phyloP scores from a whole-genome alignment of 352 stramenopile species.

The Globisporangium lucens region DNA sequence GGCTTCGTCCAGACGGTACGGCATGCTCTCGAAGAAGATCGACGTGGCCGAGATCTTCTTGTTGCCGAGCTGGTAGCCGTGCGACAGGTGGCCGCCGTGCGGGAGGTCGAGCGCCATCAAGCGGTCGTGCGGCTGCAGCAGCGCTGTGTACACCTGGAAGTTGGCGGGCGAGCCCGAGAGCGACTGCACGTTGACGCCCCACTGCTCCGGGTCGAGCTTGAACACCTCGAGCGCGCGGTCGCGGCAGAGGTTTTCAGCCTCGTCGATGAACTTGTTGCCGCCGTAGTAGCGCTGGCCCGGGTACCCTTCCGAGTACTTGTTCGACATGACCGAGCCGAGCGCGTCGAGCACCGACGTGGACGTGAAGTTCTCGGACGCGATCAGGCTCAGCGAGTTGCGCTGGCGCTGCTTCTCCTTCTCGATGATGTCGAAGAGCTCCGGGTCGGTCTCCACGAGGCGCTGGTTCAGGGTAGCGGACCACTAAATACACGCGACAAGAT shows the following conservation, averaged over 20 bases:
- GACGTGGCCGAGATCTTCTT: slow-evolving; percentile 99
- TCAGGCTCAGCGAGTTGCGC: slow-evolving; percentile 97
- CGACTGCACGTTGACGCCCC: slow-evolving; percentile 97
- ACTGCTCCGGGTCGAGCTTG: slow-evolving; percentile 93
- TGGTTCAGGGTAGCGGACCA: slow-evolving; percentile 88
- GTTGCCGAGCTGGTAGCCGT: slow-evolving; percentile 97
- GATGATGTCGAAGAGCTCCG: slow-evolving; percentile 93
- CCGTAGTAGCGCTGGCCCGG: slow-evolving; percentile 95
- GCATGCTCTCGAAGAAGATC: slow-evolving; percentile 99
- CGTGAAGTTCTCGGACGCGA: slow-evolving; percentile 99
- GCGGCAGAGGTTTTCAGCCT: slow-evolving; percentile 98
- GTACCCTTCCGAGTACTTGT: slow-evolving; percentile 99
- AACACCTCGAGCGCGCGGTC: slow-evolving; percentile 96
- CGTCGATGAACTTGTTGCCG: slow-evolving; percentile 99
- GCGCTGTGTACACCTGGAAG: slow-evolving; percentile 98
- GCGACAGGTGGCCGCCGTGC: slow-evolving; percentile 97
- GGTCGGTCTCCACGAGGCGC: slow-evolving; percentile 87
- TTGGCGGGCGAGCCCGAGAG: slow-evolving; percentile 98
- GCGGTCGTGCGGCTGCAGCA: slow-evolving; percentile 98
- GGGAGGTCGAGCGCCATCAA: slow-evolving; percentile 99
- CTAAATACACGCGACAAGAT: slow-evolving; percentile 11
- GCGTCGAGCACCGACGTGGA: slow-evolving; percentile 96
- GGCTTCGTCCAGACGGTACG: slow-evolving; percentile 95
- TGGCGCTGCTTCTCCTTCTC: slow-evolving; percentile 98
- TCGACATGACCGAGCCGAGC: slow-evolving; percentile 98